phyloP scores from a whole-genome alignment of 148 eudicot genomes.

The Rhododendron molle region DNA sequence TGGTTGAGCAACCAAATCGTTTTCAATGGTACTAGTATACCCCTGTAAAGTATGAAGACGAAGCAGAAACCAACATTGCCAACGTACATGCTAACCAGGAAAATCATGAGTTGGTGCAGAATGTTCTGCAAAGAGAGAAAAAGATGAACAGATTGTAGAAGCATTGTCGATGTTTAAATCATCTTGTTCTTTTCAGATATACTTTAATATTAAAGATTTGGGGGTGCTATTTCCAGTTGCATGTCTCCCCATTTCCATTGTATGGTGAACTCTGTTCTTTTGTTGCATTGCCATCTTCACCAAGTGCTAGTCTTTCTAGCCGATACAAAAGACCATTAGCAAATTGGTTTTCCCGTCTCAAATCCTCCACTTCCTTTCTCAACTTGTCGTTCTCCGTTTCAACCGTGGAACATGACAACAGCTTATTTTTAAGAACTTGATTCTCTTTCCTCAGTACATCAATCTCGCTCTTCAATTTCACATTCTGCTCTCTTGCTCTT shows the following conservation, averaged over 20 bases:
- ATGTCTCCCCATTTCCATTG: not conserved
- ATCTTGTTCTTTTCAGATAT: not conserved
- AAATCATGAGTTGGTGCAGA: not conserved
- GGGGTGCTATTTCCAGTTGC: not conserved
- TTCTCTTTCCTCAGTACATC: slow-evolving; percentile 27
- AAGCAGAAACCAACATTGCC: not conserved
- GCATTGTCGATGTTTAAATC: not conserved
- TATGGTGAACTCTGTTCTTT: not conserved
- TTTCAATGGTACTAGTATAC: not conserved
- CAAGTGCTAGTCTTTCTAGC: slow-evolving; percentile 19
- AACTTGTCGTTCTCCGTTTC: slow-evolving; percentile 21
- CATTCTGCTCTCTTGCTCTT: not conserved
- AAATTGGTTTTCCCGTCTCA: slow-evolving; percentile 26
- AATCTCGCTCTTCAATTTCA: slow-evolving; percentile 14
- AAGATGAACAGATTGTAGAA: not conserved
- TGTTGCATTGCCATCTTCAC: not conserved
- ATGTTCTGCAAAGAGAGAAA: not conserved
- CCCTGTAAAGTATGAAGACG: not conserved
- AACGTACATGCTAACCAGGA: not conserved
- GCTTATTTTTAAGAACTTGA: slow-evolving; percentile 19
- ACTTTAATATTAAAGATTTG: not conserved
- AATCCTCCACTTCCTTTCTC: slow-evolving; percentile 29
- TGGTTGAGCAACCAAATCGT: not conserved
- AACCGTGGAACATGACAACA: slow-evolving; percentile 8
- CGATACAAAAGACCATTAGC: slow-evolving; percentile 9